Conservation (phyloP, 768 basidiomycete species). For the Xerocomellus chrysenteron region DNA sequence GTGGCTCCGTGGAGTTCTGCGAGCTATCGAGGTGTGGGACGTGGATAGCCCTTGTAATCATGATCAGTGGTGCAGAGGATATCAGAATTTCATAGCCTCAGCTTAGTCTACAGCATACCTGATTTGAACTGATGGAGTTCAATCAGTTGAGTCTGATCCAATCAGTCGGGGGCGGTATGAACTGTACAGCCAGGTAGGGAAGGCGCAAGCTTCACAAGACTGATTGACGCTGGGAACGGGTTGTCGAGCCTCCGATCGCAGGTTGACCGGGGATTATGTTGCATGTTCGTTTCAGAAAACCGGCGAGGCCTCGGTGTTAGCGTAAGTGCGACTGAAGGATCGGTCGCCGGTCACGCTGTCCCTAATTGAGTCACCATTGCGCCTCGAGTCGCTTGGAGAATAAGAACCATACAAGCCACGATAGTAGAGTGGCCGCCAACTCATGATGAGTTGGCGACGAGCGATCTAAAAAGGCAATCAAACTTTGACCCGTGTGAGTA, state of each 20-base stretch:
- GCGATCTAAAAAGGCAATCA: background rate
- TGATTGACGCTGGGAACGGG: slow-evolving; percentile 8
- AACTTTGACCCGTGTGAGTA: background rate
- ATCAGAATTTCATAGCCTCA: slow-evolving; percentile 8
- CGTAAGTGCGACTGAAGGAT: background rate
- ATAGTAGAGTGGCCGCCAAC: background rate
- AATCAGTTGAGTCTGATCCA: slow-evolving; percentile 16
- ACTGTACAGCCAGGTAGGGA: background rate
- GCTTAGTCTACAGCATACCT: background rate
- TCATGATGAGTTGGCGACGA: background rate
- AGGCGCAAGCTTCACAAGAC: background rate
- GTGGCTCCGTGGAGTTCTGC: background rate
- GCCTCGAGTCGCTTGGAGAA: background rate
- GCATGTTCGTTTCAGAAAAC: background rate
- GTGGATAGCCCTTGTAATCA: slow-evolving; percentile 8
- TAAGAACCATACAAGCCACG: background rate
- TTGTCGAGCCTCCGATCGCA: slow-evolving; percentile 1
- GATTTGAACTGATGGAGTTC: slow-evolving; percentile 2
- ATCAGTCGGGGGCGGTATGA: slow-evolving; percentile 9
- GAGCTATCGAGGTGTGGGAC: background rate
- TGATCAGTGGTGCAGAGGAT: slow-evolving; percentile 2
- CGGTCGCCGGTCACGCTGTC: background rate
- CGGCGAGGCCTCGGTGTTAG: background rate
- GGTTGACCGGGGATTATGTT: background rate
- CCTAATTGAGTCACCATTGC: background rate